Percentiles rank a stretch among this genome's conserved stretches.
These are phyloP conservation scores for Suhomyces maxii DNA, from an alignment of 1,139 yeast genomes.

Conservation along the genomic window DNA sequence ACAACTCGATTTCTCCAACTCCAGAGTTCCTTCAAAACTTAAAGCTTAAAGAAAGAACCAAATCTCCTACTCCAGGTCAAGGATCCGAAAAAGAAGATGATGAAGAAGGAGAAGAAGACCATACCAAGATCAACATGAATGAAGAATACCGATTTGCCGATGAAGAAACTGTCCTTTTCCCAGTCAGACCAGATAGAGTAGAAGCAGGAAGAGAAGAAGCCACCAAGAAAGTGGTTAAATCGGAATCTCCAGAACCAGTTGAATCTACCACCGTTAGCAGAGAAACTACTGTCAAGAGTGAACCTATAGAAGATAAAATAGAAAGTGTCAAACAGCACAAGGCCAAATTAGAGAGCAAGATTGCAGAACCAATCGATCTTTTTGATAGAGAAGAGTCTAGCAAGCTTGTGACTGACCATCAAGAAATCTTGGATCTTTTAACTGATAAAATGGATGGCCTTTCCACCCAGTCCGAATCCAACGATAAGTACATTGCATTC, in stretches of 20 bases:
- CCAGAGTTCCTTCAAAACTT: slow-evolving; percentile 43
- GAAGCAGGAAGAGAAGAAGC: slow-evolving; percentile 22
- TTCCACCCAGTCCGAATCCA: slow-evolving; percentile 16
- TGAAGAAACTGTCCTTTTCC: slow-evolving; percentile 46
- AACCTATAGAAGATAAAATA: slow-evolving; percentile 31
- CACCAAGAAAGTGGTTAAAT: slow-evolving; percentile 7
- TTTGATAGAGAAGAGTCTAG: slow-evolving; percentile 33
- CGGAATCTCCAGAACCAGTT: slow-evolving; percentile 26
- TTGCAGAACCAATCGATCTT: slow-evolving; percentile 31
- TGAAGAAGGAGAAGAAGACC: slow-evolving; percentile 37
- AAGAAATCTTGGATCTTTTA: slow-evolving; percentile 28
- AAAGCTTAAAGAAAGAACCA: slow-evolving; percentile 29
- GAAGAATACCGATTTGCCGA: slow-evolving; percentile 54
- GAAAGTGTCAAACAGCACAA: slow-evolving; percentile 28
- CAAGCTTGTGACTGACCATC: slow-evolving; percentile 35
- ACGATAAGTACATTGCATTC: slow-evolving; percentile 48
- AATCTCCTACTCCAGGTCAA: slow-evolving; percentile 9
- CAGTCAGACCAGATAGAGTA: slow-evolving; percentile 41
- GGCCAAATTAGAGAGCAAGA: slow-evolving; percentile 31
- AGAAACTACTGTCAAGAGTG: slow-evolving; percentile 39
- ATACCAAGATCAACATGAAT: slow-evolving; percentile 61
- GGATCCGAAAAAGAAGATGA: slow-evolving; percentile 31
- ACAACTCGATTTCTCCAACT: slow-evolving; percentile 29
- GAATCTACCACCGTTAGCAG: slow-evolving; percentile 22
- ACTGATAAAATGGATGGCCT: slow-evolving; percentile 26